phyloP scores from a whole-genome alignment of 1,284 basidiomycete species.

The Sporisorium reilianum region DNA sequence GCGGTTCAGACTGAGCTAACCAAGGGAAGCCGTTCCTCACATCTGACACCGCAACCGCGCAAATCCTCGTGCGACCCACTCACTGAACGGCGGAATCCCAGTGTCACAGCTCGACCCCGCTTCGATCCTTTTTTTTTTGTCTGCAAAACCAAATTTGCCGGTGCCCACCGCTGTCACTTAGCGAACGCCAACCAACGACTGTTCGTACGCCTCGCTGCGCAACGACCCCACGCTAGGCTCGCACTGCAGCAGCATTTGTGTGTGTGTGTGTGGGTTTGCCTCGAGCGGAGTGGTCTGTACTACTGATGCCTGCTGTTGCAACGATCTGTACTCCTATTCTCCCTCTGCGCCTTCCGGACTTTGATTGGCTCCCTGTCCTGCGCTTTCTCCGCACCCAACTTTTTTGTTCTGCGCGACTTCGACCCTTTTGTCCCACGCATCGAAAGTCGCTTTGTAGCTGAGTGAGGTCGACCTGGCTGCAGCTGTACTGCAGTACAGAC shows the following conservation, averaged over 20 bases:
- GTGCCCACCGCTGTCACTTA: not conserved
- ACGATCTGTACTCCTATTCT: not conserved
- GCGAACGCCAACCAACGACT: not conserved
- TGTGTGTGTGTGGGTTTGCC: no score
- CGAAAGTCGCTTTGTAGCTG: no score
- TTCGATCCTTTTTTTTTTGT: not conserved
- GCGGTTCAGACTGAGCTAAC: slow-evolving; percentile 11
- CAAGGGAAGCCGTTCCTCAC: slow-evolving; percentile 3
- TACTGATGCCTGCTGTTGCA: not conserved
- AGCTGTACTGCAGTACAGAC: no score
- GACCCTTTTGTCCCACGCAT: not conserved
- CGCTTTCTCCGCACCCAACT: not conserved
- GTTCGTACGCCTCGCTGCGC: not conserved
- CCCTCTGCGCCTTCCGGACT: not conserved
- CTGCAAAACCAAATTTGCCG: not conserved
- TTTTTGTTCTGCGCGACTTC: not conserved
- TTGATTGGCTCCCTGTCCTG: not conserved
- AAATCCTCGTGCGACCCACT: not conserved
- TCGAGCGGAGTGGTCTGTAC: no score
- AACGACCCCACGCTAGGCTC: not conserved
- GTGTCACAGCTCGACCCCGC: not conserved
- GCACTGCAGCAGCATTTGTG: not conserved
- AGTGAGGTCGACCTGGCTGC: no score
- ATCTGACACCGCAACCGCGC: not conserved
- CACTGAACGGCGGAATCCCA: not conserved